Conservation (phyloP, 2,329 filamentous ascomycete genomes). For the Aureobasidium leucospermi region DNA sequence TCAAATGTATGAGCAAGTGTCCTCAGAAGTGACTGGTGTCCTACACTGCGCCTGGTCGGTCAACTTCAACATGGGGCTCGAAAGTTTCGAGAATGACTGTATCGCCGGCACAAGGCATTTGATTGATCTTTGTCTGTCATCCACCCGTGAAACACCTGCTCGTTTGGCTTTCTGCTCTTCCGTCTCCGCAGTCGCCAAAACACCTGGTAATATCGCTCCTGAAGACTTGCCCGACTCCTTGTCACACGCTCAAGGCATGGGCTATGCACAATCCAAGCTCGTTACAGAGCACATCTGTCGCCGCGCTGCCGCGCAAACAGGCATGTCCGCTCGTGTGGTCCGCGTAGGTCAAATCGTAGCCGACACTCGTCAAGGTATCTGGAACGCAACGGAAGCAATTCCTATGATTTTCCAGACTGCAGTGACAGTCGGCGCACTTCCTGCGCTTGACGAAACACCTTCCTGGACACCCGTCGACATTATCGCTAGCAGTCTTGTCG, state of each 20-base stretch:
- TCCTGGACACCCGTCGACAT: constrained; percentile 40
- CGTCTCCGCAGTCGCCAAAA: constrained; percentile 35
- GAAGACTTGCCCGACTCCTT: constrained; percentile 30
- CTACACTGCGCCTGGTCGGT: constrained; percentile 50
- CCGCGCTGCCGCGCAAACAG: constrained; percentile 25
- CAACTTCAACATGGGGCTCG: constrained; percentile 47
- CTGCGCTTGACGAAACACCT: constrained; percentile 36
- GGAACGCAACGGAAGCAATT: constrained; percentile 53
- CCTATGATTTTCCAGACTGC: constrained; percentile 44
- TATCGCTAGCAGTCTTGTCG: constrained; percentile 31
- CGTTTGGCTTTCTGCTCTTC: constrained; percentile 45
- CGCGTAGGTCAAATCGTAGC: constrained; percentile 36
- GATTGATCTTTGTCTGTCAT: constrained; percentile 28
- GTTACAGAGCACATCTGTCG: constrained; percentile 27
- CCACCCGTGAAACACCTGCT: constrained; percentile 25
- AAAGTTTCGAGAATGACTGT: constrained; percentile 40
- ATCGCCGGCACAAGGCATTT: constrained; percentile 39
- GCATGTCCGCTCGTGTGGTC: constrained; percentile 21
- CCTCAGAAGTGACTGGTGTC: constrained; percentile 30
- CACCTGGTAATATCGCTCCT: constrained; percentile 24
- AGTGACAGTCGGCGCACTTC: constrained; percentile 41
- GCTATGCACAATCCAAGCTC: constrained; percentile 20
- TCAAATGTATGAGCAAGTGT: constrained; percentile 24
- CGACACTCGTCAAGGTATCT: constrained; percentile 29
- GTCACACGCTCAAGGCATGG: constrained; percentile 17